A percentile compares a stretch with the other conserved stretches of the same genome.
Conservation (phyloP, 345 rosid genomes). For the Leavenworthia alabamica region DNA sequence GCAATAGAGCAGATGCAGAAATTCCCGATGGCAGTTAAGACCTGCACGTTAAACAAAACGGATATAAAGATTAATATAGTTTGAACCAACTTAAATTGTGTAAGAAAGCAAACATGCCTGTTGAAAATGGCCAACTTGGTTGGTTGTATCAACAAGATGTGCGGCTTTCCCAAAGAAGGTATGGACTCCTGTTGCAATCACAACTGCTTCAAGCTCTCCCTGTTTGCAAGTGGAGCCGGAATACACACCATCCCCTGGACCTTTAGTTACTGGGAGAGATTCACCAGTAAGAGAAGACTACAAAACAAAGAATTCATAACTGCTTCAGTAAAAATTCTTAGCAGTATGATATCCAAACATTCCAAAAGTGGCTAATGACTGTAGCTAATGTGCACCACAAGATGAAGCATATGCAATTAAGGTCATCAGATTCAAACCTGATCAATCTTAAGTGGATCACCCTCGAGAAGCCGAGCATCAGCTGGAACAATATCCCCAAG, state of each 20-base stretch:
- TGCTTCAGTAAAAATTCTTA: constrained; percentile 7
- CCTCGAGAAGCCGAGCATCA: constrained; percentile 93
- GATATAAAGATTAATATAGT: background rate
- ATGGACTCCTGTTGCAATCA: constrained; percentile 95
- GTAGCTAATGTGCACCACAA: background rate
- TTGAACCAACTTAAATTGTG: background rate
- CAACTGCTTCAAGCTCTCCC: constrained; percentile 95
- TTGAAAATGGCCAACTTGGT: constrained; percentile 98
- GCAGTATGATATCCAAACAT: background rate
- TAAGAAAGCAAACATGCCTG: constrained; percentile 43
- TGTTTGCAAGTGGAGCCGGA: constrained; percentile 98
- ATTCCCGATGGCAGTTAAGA: constrained; percentile 95
- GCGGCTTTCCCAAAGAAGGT: constrained; percentile 99
- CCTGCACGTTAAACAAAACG: constrained; percentile 37
- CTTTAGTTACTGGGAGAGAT: too few species aligned
- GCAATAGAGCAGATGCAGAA: constrained; percentile 98
- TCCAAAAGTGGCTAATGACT: background rate
- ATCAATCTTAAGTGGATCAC: constrained; percentile 91
- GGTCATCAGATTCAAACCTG: constrained; percentile 43
- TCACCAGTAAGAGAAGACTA: constrained; percentile 98
- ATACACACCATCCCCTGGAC: constrained; percentile 94
- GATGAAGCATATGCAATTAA: background rate
- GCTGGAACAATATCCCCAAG: constrained; percentile 97
- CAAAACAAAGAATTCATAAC: constrained; percentile 9
- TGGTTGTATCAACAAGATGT: constrained; percentile 94